These are phyloP conservation scores for Monosporascus sp. DNA, from an alignment of 2,329 filamentous ascomycete species.

Conservation along the genomic window DNA sequence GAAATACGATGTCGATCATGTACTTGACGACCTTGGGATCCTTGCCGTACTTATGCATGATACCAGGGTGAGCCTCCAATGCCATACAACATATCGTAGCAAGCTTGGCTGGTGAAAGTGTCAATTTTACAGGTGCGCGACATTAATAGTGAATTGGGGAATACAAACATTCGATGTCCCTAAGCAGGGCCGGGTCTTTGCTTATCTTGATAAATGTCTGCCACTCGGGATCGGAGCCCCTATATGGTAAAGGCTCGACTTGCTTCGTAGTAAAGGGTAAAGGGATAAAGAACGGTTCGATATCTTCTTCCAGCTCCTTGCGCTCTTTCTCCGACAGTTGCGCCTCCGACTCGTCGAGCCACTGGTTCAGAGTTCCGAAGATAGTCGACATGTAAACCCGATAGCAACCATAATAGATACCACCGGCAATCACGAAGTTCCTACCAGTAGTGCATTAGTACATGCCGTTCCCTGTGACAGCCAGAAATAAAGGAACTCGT, in stretches of 20 bases:
- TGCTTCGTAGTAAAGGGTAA: conserved; percentile 53
- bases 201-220: conserved; percentile 54
- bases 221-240: conserved; percentile 59
- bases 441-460: conserved; percentile 9
- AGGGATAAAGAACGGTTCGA: conserved; percentile 51
- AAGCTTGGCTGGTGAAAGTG: conserved; percentile 36
- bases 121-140: conserved; percentile 18
- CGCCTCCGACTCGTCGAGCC: conserved; percentile 37
- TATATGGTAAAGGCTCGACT: conserved; percentile 46
- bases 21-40: conserved; percentile 43
- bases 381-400: conserved; percentile 41
- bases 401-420: conserved; percentile 32
- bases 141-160: not conserved
- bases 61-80: conserved; percentile 36
- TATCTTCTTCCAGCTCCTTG: conserved; percentile 33
- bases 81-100: conserved; percentile 36
- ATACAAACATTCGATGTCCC: conserved; percentile 41
- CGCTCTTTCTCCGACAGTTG: conserved; percentile 39
- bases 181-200: conserved; percentile 42
- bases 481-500: not conserved
- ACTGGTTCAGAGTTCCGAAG: conserved; percentile 38
- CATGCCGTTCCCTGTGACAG: not conserved
- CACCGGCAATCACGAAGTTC: conserved; percentile 23
- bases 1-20: conserved; percentile 60
- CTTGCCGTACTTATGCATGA: conserved; percentile 41